Conservation (phyloP, 331 rosid species). For the Dryas integrifolia region DNA sequence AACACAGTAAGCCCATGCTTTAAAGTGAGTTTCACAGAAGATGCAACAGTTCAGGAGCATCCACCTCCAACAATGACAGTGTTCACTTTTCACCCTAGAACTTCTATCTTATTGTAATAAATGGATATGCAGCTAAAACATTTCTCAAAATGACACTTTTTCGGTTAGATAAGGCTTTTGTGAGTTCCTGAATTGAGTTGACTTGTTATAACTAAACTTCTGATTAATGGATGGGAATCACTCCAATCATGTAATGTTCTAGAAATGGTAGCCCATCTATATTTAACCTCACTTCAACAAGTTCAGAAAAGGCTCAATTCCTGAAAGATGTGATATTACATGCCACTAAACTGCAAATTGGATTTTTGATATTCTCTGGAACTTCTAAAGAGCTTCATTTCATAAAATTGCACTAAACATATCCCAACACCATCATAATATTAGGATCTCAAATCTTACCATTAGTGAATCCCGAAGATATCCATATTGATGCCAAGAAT, state of each 20-base stretch:
- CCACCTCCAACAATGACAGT: neutral
- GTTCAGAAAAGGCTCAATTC: neutral
- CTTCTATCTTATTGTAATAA: neutral
- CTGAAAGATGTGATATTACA: neutral
- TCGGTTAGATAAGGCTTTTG: neutral
- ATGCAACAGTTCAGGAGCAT: neutral
- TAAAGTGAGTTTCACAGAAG: neutral
- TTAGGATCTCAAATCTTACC: conserved; percentile 46
- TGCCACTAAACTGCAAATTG: neutral
- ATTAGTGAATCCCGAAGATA: conserved; percentile 60
- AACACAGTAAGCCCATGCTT: neutral
- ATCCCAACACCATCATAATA: conserved; percentile 11
- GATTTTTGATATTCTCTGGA: neutral
- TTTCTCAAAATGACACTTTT: neutral
- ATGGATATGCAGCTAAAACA: neutral
- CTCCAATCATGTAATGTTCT: neutral
- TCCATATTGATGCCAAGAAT: conserved; percentile 73
- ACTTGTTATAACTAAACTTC: neutral
- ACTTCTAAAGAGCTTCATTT: neutral
- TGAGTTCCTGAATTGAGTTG: neutral
- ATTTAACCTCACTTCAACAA: neutral
- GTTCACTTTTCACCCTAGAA: neutral
- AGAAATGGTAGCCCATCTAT: no score
- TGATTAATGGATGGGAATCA: neutral
- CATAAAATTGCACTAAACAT: neutral